Base-by-base conservation (phyloP, 306 rosid species). In the Acacia melanoxylon region DNA sequence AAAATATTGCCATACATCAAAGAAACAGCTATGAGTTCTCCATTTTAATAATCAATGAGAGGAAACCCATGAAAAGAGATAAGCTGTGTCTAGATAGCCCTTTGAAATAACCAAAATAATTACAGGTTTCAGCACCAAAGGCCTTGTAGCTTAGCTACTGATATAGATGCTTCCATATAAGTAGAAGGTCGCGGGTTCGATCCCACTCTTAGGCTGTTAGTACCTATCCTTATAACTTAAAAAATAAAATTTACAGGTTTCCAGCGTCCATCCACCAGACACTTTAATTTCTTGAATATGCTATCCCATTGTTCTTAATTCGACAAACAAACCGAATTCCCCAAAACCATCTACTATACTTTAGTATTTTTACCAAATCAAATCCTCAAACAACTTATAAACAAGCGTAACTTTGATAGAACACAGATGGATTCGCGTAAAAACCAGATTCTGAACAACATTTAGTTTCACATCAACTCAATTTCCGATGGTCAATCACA, bases 11-110 rank as follows among this genome's bases (percentile, higher is more conserved):
- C 8, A 75, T 25, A 42, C 49, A 58, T 24, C 78, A 4, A 68
- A 68, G 10, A 75, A 80, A 20, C 54, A 79, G 22, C 2, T 10
- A 74, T 14, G n/a, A 61, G n/a, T 1, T 59, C 29, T 19, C 25
- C 25, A 29, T 6, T 58, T 79, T 48, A 79, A 56, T 10, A 75
- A 16, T 74, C 68, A 29, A n/a, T 49, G 33, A 25, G 56, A 68
- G 29, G 40, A 79, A 75, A 27, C 29, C 29, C 24, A 68, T 9
- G 59, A 42, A 85, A 41, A 42, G 65, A 74, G 46, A 48, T n/a
- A 49, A 62, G 16, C 48, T 22, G 10, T 22, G 19, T 65, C 71
- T 6, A 42, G 11, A 7, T 20, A 82, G 66, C 75, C n/a, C 44
- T 5, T 33, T 58, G 56, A 61, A 31, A 41, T 22, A 62, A 19